phyloP scores from a whole-genome alignment of 2,329 filamentous ascomycete species.

The Penicillium sclerotiorum region DNA sequence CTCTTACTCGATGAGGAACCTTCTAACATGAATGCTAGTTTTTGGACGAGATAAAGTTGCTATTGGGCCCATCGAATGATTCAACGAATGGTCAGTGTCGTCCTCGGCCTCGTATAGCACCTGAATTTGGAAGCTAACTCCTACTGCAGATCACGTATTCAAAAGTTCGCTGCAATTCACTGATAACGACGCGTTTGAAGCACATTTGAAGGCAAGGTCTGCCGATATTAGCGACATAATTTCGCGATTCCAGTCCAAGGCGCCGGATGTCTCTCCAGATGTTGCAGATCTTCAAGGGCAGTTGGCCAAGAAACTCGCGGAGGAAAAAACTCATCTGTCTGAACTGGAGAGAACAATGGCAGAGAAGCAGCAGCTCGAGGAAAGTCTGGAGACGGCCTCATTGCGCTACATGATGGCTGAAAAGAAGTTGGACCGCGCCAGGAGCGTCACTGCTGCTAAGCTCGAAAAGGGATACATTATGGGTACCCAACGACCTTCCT shows the following conservation, averaged over 20 bases:
- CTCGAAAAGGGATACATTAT: constrained; percentile 85
- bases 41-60: constrained; percentile 51
- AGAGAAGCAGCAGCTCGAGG: constrained; percentile 83
- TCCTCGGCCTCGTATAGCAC: background rate
- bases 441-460: constrained; percentile 87
- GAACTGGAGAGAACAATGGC: constrained; percentile 73
- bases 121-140: no score
- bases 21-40: constrained; percentile 35
- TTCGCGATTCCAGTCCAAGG: constrained; percentile 64
- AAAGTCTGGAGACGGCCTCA: constrained; percentile 84
- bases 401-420: constrained; percentile 93
- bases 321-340: constrained; percentile 77
- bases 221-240: constrained; percentile 76
- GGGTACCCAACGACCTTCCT: constrained; percentile 57
- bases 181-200: constrained; percentile 67
- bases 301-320: constrained; percentile 72
- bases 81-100: constrained; percentile 32
- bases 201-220: constrained; percentile 75
- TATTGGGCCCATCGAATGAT: constrained; percentile 36
- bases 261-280: constrained; percentile 61
- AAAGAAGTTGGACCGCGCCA: constrained; percentile 86
- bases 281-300: constrained; percentile 72
- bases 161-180: constrained; percentile 59
- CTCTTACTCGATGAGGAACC: background rate
- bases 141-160: constrained; percentile 43